Conservation (phyloP, 805 yeast species). For the Osmozyma mogii region DNA sequence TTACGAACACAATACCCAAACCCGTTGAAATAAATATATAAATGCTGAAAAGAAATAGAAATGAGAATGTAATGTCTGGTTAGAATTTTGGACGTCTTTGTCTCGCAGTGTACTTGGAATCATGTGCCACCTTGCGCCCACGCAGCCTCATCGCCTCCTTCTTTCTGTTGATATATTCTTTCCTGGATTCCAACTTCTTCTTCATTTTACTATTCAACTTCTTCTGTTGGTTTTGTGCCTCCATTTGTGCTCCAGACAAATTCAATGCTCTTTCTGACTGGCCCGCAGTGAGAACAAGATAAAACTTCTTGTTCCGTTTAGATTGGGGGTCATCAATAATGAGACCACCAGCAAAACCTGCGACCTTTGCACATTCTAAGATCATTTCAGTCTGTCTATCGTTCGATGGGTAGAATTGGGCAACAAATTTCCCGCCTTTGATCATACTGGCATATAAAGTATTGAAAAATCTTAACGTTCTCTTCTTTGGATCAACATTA, state of each 20-base stretch:
- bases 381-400: conserved; percentile 78
- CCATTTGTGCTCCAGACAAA: conserved; percentile 74
- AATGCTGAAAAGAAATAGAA: no score
- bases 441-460: conserved; percentile 78
- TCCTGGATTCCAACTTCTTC: conserved; percentile 61
- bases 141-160: conserved; percentile 88
- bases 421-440: conserved; percentile 95
- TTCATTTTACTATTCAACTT: conserved; percentile 36
- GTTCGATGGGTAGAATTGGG: conserved; percentile 92
- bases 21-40: no score
- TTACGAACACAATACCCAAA: no score
- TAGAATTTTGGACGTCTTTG: conserved; percentile 38
- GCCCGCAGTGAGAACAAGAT: conserved; percentile 85
- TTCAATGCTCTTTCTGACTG: conserved; percentile 67
- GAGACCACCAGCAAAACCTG: conserved; percentile 95
- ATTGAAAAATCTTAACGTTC: conserved; percentile 77
- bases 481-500: conserved; percentile 71
- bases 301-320: conserved; percentile 84
- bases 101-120: conserved; percentile 89
- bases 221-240: conserved; percentile 40
- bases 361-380: conserved; percentile 75
- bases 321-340: conserved; percentile 91
- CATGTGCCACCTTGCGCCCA: conserved; percentile 83
- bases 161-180: conserved; percentile 81
- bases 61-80: conserved; percentile 1